Base-by-base conservation (phyloP, 129 eudicot species). In the Tagetes patula region DNA sequence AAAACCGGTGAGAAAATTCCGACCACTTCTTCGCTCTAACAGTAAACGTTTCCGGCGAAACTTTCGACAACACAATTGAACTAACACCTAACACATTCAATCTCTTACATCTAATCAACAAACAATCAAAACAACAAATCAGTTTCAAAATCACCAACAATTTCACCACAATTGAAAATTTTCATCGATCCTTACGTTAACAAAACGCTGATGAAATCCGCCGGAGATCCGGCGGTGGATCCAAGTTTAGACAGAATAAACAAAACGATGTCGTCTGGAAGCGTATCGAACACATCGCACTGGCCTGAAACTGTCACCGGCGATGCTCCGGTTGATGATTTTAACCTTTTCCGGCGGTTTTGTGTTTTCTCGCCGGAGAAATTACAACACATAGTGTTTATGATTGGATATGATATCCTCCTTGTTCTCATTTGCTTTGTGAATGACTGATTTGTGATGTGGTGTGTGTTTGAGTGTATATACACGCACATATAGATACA, bases 201-300 rank as follows among this genome's bases (percentile, higher is more conserved):
- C 52, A 93, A 72, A 70, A 89, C 95, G 72, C 78, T 85, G 78
- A 82, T 54, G 64, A 82, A 85, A 93, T 93, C 98, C 0, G 89
- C 78, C 0, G 98, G 89, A 58, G 67, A 84, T 0, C 8, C 5
- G 6, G 96, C 96, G 49, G 92, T 56, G 39, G 98, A 74, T 63
- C 89, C 70, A 67, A 93, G 96, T 42, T 87, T 89, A 8, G 84
- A 71, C n/a, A 93, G 91, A 33, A 93, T 84, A 74, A 72, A 82
- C 39, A 93, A 75, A 37, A 93, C 90, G 60, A 93, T 73, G 70
- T 93, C 98, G 75, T 93, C 96, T 2, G 90, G 98, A 27, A 93
- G 72, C 32, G 70, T 38, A 41, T 93, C 98, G 6, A 93, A 81
- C 8, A 79, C 84, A 70, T 93, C 95, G 61, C 64, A 56, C 41